Evolutionary conservation across 1,284 basidiomycete genomes (phyloP), one percentile per base, ranked within the genome.

Genomic region (Cutaneotrichosporon cavernicola): DNA sequence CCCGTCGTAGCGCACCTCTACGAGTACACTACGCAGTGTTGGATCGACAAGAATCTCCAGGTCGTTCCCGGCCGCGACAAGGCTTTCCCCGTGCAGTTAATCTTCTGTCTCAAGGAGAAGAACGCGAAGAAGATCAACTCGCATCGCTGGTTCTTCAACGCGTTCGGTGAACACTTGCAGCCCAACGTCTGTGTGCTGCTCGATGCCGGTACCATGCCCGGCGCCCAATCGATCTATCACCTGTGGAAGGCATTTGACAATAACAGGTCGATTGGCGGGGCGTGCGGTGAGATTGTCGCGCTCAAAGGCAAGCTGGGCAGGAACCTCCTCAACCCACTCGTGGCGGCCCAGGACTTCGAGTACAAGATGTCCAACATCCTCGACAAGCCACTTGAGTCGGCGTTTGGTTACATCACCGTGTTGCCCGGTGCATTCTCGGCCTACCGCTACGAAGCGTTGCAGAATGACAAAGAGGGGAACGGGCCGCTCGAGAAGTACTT

Each of bases 181-280:
- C 90, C 90, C 30, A 97, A 96, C 75, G 92, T 98, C 47, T 97
- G 93, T 76, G 87, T 98, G 10, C 85, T 99, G 26, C 87, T 98
- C 51, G 95, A 98, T 73, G 94, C 97, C 22, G 96, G 95, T 1
- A 98, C 95, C 0, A 88, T 89, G 85, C 95, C 95, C 0, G 91
- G 91, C 3, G 87, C 89, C 9, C 91, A 88, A 52, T 89, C 87
- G 18, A 95, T 97, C 73, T 98, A 97, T 79, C 91, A 97, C 73
- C 82, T 98, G 11, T 97, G 95, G 95, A 97, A 97, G 81, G 90
- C 92, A 5, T 97, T 98, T 69, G 94, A 97, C 76, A 90, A 94
- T 81, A 94, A 97, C 80, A 91, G 90, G 32, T 95, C 96, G 69
- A 92, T 97, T 38, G 95, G 93, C 0, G 95, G 96, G 32, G 95